These are phyloP conservation scores for Trichocomaceae sp. DNA, from an alignment of 2,329 filamentous ascomycete genomes.

Conservation along the genomic window DNA sequence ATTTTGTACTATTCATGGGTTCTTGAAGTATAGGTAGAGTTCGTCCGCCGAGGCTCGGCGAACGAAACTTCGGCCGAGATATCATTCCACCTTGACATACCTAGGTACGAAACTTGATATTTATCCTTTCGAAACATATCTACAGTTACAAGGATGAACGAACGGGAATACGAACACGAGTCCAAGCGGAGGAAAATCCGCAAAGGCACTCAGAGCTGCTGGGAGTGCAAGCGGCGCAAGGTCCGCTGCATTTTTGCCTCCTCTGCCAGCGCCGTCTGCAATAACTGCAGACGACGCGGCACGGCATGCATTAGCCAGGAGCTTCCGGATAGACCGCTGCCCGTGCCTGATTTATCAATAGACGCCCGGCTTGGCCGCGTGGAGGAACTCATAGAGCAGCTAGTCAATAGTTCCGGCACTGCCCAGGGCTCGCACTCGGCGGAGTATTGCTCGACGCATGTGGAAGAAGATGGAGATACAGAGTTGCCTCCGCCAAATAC, in stretches of 20 bases:
- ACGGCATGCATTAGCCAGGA: slow-evolving; percentile 44
- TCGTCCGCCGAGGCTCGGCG: slow-evolving; percentile 5
- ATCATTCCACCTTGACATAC: too few relatives aligned
- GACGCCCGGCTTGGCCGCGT: slow-evolving; percentile 14
- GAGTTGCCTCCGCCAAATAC: background rate
- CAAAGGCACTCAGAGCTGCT: slow-evolving; percentile 31
- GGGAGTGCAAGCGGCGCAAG: slow-evolving; percentile 19
- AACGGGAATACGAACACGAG: background rate
- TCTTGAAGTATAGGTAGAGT: background rate
- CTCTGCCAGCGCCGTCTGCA: slow-evolving; percentile 18
- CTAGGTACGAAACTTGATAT: too few relatives aligned
- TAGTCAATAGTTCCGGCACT: slow-evolving; percentile 28
- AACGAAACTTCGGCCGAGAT: background rate
- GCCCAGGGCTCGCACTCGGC: background rate
- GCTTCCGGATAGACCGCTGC: slow-evolving; percentile 29
- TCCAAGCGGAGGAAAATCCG: slow-evolving; percentile 20
- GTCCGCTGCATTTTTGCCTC: slow-evolving; percentile 27
- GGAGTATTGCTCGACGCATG: background rate
- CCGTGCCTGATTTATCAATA: slow-evolving; percentile 4
- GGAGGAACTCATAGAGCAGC: slow-evolving; percentile 26
- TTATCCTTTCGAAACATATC: background rate
- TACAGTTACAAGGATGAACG: background rate
- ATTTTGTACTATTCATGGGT: too few relatives aligned
- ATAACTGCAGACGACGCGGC: slow-evolving; percentile 24
- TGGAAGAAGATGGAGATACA: background rate